A percentile compares a stretch with the other conserved stretches of the same genome.
phyloP scores from a whole-genome alignment of 176 grass and related monocot genomes.

The Aegilops tauschii region DNA sequence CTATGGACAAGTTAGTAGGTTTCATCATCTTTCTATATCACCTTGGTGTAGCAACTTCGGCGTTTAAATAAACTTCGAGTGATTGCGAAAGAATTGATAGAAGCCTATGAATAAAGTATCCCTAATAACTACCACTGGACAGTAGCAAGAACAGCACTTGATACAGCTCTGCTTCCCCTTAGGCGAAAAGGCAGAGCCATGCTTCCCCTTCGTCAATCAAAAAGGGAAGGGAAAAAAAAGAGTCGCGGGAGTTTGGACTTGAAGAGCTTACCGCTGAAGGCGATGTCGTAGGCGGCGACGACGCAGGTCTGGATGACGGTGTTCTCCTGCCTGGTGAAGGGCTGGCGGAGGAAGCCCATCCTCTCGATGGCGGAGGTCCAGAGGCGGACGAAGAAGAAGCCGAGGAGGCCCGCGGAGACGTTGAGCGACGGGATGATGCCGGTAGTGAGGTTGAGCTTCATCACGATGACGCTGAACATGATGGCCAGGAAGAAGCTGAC shows the following conservation, averaged over 20 bases:
- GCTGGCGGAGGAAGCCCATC: slow-evolving; percentile 31
- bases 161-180: not conserved
- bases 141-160: not conserved
- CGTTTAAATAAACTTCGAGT: too few relatives aligned
- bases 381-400: slow-evolving; percentile 55
- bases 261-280: slow-evolving; percentile 51
- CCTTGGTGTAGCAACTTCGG: too few relatives aligned
- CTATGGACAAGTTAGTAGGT: too few relatives aligned
- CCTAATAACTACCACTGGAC: not conserved
- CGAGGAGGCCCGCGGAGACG: slow-evolving; percentile 71
- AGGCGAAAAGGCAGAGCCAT: not conserved
- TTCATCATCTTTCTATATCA: too few relatives aligned
- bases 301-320: slow-evolving; percentile 87
- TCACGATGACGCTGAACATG: slow-evolving; percentile 74
- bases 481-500: slow-evolving; percentile 67
- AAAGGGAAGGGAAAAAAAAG: not conserved
- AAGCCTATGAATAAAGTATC: too few relatives aligned
- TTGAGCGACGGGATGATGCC: slow-evolving; percentile 93
- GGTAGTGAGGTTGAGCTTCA: slow-evolving; percentile 86
- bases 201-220: not conserved
- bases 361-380: slow-evolving; percentile 52
- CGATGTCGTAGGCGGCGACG: slow-evolving; percentile 51
- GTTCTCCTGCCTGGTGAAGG: slow-evolving; percentile 79
- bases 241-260: not conserved
- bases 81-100: too few relatives aligned